These are phyloP conservation scores for Didymellaceae sp. DNA, from an alignment of 2,329 filamentous ascomycete genomes.

Conservation along the genomic window DNA sequence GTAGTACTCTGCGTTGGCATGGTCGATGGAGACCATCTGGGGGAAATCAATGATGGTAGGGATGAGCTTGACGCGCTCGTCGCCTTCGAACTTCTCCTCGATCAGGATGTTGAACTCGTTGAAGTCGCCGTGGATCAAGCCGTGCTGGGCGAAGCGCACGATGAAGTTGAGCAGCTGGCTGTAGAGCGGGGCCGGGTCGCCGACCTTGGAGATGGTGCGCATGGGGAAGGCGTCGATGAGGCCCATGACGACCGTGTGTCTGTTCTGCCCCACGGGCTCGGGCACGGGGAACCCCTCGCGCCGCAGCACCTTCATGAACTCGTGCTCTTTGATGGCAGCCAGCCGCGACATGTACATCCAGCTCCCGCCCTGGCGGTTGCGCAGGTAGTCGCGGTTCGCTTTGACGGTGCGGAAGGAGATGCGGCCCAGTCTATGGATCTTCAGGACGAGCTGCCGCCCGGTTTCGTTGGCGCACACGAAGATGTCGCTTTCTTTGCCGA, in stretches of 20 bases:
- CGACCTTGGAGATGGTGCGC: constrained; percentile 83
- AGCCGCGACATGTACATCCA: constrained; percentile 99
- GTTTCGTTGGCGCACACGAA: constrained; percentile 85
- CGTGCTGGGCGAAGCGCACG: constrained; percentile 79
- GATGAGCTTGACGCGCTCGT: constrained; percentile 61
- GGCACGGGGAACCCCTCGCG: constrained; percentile 90
- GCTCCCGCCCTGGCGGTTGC: constrained; percentile 77
- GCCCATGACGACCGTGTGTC: constrained; percentile 96
- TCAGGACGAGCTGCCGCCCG: constrained; percentile 81
- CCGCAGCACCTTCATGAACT: constrained; percentile 87
- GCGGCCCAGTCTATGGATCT: constrained; percentile 93
- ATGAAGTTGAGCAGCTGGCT: constrained; percentile 89
- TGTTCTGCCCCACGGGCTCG: constrained; percentile 83
- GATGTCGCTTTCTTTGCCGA: constrained; percentile 98
- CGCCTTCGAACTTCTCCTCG: constrained; percentile 66
- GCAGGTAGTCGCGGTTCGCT: constrained; percentile 92
- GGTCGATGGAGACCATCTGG: constrained; percentile 96
- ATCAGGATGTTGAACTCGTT: constrained; percentile 99
- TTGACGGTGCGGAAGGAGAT: constrained; percentile 98
- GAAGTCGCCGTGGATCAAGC: constrained; percentile 96
- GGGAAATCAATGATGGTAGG: constrained; percentile 97
- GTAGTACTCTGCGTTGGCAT: constrained; percentile 93
- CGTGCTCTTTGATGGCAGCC: constrained; percentile 90
- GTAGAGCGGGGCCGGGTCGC: constrained; percentile 85
- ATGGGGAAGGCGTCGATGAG: constrained; percentile 91